Conservation (phyloP, 129 eudicot species). For the Artemisia argyi region DNA sequence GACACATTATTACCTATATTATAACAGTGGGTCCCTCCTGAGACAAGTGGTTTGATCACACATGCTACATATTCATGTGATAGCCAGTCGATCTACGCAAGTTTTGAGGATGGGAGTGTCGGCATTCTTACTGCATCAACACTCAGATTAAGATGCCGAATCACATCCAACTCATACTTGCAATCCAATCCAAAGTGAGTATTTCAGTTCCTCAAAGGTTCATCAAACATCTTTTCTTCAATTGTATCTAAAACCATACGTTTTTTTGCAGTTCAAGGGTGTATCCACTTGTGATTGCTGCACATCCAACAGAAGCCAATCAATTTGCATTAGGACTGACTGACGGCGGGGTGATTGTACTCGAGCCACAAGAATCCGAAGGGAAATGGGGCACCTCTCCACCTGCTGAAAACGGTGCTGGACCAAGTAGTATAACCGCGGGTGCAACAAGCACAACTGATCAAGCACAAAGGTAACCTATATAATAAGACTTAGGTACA, state of each 20-base stretch:
- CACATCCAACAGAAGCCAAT: slow-evolving; percentile 77
- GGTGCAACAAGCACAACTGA: slow-evolving; percentile 58
- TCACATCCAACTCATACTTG: slow-evolving; percentile 60
- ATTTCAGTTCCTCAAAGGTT: background rate
- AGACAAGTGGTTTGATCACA: slow-evolving; percentile 80
- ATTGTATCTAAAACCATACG: no score
- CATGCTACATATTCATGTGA: slow-evolving; percentile 90
- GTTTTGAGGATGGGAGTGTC: slow-evolving; percentile 78
- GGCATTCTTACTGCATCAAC: slow-evolving; percentile 76
- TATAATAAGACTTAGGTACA: slow-evolving; percentile 26
- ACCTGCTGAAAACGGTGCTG: slow-evolving; percentile 73
- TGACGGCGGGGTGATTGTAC: slow-evolving; percentile 74
- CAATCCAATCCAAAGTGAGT: slow-evolving; percentile 69
- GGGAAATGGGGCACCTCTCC: slow-evolving; percentile 92
- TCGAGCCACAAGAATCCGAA: slow-evolving; percentile 85
- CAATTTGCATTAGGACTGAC: slow-evolving; percentile 86
- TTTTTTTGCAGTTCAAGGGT: slow-evolving; percentile 53
- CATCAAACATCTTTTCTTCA: no score
- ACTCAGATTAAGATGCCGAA: slow-evolving; percentile 74
- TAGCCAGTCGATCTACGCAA: slow-evolving; percentile 74
- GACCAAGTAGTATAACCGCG: slow-evolving; percentile 55
- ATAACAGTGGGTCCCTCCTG: slow-evolving; percentile 79
- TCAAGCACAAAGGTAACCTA: slow-evolving; percentile 61
- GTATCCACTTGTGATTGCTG: slow-evolving; percentile 75
- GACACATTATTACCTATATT: no score